Evolutionary conservation across 2,329 filamentous ascomycete species (phyloP), one percentile per base, ranked within the genome.

Genomic region (Trichoderma polysporum): DNA sequence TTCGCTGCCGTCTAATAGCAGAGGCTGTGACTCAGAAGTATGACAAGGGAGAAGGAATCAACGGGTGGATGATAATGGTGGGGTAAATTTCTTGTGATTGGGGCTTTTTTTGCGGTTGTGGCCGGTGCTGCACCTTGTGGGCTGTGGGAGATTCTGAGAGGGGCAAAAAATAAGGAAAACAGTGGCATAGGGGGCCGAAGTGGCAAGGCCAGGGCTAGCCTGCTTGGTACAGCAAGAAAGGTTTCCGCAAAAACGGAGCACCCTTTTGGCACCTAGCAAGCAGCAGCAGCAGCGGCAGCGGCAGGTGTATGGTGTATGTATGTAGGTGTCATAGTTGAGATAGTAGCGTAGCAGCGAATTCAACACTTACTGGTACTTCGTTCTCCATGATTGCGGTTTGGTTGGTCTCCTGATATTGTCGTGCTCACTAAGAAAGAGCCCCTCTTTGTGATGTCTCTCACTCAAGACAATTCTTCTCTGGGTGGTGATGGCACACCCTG

Each of bases 301-400:
- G n/a, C n/a, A n/a, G n/a, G n/a, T n/a, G n/a, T n/a, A n/a, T n/a
- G n/a, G 12, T 12, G 41, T 22, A 45, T 22, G 41, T 19, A 45
- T 45, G 41, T 10, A n/a, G n/a, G n/a, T 22, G 22, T 33, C 39
- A 41, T 12, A 27, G 29, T 49, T 17, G 17, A 25, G 15, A 37
- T 27, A 12, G 25, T 10, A 27, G 19, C 22, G 57, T 64, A 47
- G 47, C 35, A 54, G 56, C 47, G 19, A 33, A n/a, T n/a, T 37
- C 27, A 53, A 31, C 6, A 72, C 71, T 69, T 54, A 56, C 47
- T 25, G 15, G 58, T 45, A 69, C 71, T 60, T 68, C 66, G 66
- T 68, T 68, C 52, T 72, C 70, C 71, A 72, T 72, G 68, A 59
- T 69, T 66, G 69, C 65, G 50, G 39, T 41, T n/a, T 31, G 39